These are phyloP conservation scores for Baudoinia panamericana DNA, from an alignment of 495 filamentous ascomycete genomes.

Conservation along the genomic window DNA sequence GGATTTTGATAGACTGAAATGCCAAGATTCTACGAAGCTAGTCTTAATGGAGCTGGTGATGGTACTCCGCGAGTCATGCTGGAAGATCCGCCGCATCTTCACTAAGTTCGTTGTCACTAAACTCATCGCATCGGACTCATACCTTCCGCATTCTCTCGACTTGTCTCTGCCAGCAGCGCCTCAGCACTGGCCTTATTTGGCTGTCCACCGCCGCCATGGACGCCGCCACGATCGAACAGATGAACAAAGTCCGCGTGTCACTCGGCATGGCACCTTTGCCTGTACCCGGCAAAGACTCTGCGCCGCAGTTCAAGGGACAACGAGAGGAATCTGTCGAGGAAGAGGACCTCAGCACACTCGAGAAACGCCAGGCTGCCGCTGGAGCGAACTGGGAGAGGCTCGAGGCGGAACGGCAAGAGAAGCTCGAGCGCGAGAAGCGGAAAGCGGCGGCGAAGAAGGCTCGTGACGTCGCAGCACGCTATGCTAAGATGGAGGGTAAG, in stretches of 20 bases:
- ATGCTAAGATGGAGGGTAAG: conserved; percentile 60
- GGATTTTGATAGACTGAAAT: no score
- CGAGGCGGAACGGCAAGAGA: conserved; percentile 49
- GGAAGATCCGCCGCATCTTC: no score
- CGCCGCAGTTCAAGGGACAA: conserved; percentile 49
- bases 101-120: no score
- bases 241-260: conserved; percentile 80
- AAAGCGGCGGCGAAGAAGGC: conserved; percentile 74
- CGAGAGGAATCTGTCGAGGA: conserved; percentile 38
- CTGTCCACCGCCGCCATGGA: conserved; percentile 14
- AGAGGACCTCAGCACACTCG: conserved; percentile 60
- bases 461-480: conserved; percentile 65
- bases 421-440: conserved; percentile 62
- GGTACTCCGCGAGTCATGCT: no score
- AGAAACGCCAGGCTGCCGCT: conserved; percentile 62
- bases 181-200: no score
- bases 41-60: no score
- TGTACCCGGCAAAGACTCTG: conserved; percentile 48
- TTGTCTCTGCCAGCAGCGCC: no score
- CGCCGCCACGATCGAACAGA: conserved; percentile 57
- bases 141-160: no score
- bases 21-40: no score
- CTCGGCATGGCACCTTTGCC: conserved; percentile 85
- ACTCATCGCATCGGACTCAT: no score
- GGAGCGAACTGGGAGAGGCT: conserved; percentile 61